These are phyloP conservation scores for Saccharum officinarum DNA, from an alignment of 176 grass and related monocot species.

Conservation along the genomic window DNA sequence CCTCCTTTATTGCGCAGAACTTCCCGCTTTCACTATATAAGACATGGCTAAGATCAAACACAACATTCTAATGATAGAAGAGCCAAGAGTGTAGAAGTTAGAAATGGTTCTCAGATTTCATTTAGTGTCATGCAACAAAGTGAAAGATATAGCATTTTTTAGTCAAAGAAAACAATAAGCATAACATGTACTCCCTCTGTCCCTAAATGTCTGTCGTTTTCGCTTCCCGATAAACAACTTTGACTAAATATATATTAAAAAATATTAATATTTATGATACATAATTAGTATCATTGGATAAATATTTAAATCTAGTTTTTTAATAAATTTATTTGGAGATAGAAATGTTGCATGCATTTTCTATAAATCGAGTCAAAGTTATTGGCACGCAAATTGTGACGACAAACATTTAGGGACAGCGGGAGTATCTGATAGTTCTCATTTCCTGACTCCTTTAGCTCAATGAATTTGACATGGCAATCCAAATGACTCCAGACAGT, in stretches of 20 bases:
- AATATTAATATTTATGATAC: too few relatives aligned
- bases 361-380: too few relatives aligned
- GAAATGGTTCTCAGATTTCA: not conserved
- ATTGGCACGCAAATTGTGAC: too few relatives aligned
- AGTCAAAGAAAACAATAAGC: not conserved
- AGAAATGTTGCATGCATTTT: too few relatives aligned
- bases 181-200: too few relatives aligned
- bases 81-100: not conserved
- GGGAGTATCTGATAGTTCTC: not conserved
- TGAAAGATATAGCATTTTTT: not conserved
- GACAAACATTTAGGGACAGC: too few relatives aligned
- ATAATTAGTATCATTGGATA: too few relatives aligned
- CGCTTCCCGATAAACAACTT: too few relatives aligned
- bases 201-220: too few relatives aligned
- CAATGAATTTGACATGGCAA: not conserved
- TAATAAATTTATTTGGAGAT: too few relatives aligned
- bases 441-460: not conserved
- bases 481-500: not conserved
- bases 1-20: conserved; percentile 96
- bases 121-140: not conserved
- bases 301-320: too few relatives aligned
- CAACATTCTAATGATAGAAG: conserved; percentile 18
- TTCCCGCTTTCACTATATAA: conserved; percentile 76
- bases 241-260: too few relatives aligned
- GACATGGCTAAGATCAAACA: conserved; percentile 21